Base-by-base conservation (phyloP, 2,329 filamentous ascomycete genomes). In the Ophiostoma sp. region DNA sequence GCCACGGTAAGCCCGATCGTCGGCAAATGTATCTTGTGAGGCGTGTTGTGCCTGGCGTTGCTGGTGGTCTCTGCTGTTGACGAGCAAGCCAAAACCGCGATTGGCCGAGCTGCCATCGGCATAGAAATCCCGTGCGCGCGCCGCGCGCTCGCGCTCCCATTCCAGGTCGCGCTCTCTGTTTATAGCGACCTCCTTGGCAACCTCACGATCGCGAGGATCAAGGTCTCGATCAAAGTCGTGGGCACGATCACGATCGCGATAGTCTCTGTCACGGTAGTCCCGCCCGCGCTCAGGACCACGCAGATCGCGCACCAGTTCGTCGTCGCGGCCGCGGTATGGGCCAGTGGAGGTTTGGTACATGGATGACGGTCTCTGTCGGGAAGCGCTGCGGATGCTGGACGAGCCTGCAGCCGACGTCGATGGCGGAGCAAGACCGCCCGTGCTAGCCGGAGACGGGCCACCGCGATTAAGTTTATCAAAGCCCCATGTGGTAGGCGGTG, bases 401-500 rank as follows among this genome's bases (percentile, higher is more conserved):
- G 66, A 38, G 18, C 64, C 55, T 8, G 62, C 49, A 3, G 38
- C n/a, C 5, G 47, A 47, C 5, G 66, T 45, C 8, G 40, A 63
- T n/a, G 58, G 65, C 5, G 52, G 65, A 36, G 41, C 36, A 40
- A 14, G 11, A 16, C 45, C 4, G 41, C 58, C 38, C 27, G 55
- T 38, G 44, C 64, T 65, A 36, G 64, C 36, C 8, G 64, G 55
- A 16, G 76, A 73, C 3, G 74, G 75, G 6, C 77, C 67, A 16
- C 73, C 74, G 69, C 84, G 80, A 72, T 85, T 85, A 71, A 91
- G 85, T 77, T 86, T 90, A 73, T 92, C 89, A 71, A 92, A 86
- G 0, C 88, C 89, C 72, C 89, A 82, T 3, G 87, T 90, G 5
- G 87, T 85, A 4, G 88, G 88, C 9, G 90, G 90, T 2, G 89